Evolutionary conservation across 345 rosid genomes (phyloP).

Genomic region (Pistacia atlantica): DNA sequence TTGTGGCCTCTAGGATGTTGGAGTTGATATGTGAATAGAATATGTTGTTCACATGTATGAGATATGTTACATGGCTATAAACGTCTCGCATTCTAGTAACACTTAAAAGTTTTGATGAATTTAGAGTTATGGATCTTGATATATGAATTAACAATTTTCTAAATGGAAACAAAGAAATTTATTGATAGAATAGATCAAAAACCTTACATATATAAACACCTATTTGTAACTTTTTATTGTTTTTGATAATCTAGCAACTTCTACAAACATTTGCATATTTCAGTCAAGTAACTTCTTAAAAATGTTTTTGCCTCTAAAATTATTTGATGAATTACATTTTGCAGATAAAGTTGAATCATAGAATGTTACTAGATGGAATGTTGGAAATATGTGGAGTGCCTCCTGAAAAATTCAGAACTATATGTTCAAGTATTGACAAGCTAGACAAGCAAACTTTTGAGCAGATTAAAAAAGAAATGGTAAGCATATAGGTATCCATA

Average conservation of each 20-base stretch:
- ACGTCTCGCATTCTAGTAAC: neutral
- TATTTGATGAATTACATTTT: neutral
- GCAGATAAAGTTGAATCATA: slow-evolving; percentile 89
- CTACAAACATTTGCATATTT: neutral
- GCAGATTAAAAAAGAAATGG: slow-evolving; percentile 92
- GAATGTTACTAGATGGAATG: slow-evolving; percentile 93
- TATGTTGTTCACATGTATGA: neutral
- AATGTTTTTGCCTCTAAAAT: slow-evolving; percentile 3
- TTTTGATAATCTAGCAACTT: neutral
- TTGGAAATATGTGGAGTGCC: slow-evolving; percentile 96
- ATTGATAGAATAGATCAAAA: neutral
- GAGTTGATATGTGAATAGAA: neutral
- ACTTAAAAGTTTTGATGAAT: neutral
- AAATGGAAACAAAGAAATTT: neutral
- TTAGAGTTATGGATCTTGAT: neutral
- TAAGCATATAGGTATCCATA: slow-evolving; percentile 28
- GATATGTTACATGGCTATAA: neutral
- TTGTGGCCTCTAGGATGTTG: neutral
- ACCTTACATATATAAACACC: neutral
- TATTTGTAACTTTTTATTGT: neutral
- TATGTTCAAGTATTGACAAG: slow-evolving; percentile 95
- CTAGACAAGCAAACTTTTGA: slow-evolving; percentile 86
- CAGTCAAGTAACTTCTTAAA: slow-evolving; percentile 3
- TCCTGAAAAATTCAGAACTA: slow-evolving; percentile 82
- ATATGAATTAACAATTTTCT: too few relatives aligned